These are phyloP conservation scores for Circinella umbellata DNA, from an alignment of 371 early-diverging fungal genomes.

Conservation along the genomic window DNA sequence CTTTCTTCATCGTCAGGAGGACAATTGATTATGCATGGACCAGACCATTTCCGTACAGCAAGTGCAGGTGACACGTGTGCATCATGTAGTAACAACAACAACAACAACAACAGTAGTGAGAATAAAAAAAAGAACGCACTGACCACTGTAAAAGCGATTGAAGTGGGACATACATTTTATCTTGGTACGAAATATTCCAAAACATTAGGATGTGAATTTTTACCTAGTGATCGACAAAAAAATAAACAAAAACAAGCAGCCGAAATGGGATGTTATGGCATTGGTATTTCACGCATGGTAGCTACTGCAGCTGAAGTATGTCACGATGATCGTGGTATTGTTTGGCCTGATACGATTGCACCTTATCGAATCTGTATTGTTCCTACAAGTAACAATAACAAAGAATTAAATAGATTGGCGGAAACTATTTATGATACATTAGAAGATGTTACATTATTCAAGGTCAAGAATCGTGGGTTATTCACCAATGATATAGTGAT, in stretches of 20 bases:
- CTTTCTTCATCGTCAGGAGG: not conserved
- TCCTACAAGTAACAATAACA: constrained; percentile 55
- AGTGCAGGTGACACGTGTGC: constrained; percentile 71
- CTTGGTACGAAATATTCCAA: constrained; percentile 88
- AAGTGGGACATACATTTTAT: constrained; percentile 91
- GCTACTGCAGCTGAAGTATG: constrained; percentile 79
- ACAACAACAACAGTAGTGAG: too few species aligned
- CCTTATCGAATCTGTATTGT: constrained; percentile 75
- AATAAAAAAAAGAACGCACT: constrained; percentile 25
- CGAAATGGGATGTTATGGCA: constrained; percentile 94
- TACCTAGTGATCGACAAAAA: constrained; percentile 21
- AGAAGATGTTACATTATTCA: constrained; percentile 3
- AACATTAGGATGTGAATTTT: constrained; percentile 66
- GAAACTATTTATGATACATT: constrained; percentile 55
- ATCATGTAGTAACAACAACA: constrained; percentile 39
- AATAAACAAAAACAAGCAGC: constrained; percentile 47
- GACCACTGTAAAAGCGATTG: constrained; percentile 72
- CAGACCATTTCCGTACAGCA: constrained; percentile 61
- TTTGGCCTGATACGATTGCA: constrained; percentile 80
- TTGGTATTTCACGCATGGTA: constrained; percentile 83
- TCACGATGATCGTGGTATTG: constrained; percentile 70
- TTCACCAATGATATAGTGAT: constrained; percentile 25
- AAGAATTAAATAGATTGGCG: constrained; percentile 39
- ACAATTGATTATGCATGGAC: constrained; percentile 20
- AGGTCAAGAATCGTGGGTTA: constrained; percentile 4